Percentiles rank a stretch among this genome's conserved stretches.
These are phyloP conservation scores for Vigna mungo DNA, from an alignment of 306 rosid species.

Conservation along the genomic window DNA sequence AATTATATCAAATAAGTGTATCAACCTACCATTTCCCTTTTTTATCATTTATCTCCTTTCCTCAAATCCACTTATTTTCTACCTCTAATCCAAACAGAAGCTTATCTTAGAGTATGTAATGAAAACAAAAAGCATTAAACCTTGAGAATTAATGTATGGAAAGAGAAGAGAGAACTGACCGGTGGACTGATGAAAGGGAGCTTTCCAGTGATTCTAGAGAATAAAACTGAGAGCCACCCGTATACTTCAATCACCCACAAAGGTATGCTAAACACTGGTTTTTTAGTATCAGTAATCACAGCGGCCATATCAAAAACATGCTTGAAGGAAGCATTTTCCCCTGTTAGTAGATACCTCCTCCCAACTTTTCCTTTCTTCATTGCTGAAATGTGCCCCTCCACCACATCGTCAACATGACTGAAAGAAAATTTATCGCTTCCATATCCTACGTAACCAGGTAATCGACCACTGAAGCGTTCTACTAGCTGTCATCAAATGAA, in stretches of 20 bases:
- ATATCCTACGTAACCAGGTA: constrained; percentile 84
- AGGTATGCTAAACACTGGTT: constrained; percentile 67
- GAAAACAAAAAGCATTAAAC: too few relatives aligned
- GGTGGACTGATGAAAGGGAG: constrained; percentile 92
- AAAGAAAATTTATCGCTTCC: constrained; percentile 77
- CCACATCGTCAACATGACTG: constrained; percentile 89
- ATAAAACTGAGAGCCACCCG: constrained; percentile 68
- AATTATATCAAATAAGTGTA: too few relatives aligned
- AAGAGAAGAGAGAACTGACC: constrained; percentile 53
- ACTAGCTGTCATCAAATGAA: constrained; percentile 56
- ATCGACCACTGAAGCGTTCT: constrained; percentile 83
- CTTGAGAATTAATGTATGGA: too few relatives aligned
- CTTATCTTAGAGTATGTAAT: too few relatives aligned
- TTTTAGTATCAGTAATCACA: constrained; percentile 62
- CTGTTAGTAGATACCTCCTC: constrained; percentile 76
- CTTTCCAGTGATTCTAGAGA: constrained; percentile 71
- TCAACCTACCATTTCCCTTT: too few relatives aligned
- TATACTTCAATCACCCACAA: constrained; percentile 76
- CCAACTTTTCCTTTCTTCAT: constrained; percentile 73
- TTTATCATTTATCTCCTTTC: too few relatives aligned
- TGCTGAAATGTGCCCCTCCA: constrained; percentile 81
- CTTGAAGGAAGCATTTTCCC: constrained; percentile 87
- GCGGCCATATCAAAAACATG: constrained; percentile 83
- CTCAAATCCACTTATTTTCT: too few relatives aligned
- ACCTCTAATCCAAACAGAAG: too few relatives aligned